Base-by-base conservation (phyloP, 1,284 basidiomycete genomes). In the Ceraceosorus bombacis region DNA sequence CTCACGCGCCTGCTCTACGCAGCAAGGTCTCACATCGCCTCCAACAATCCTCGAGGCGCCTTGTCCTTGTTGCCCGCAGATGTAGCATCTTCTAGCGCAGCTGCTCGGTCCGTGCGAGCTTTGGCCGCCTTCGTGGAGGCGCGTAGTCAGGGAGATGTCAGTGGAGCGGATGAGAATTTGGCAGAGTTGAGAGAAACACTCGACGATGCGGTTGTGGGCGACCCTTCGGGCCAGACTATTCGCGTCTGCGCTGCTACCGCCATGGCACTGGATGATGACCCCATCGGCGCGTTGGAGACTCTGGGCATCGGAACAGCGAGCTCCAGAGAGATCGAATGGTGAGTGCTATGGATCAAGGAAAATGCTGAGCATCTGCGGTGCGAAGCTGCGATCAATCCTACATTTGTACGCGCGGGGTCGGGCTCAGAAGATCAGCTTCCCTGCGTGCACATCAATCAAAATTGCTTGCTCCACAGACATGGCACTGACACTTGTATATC, bases 11-110 rank as follows among this genome's bases (percentile, higher is more conserved):
- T 75, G 1, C 66, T 74, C 41, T 77, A 77, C 56, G 72, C 69
- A 1, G 74, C 74, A 10, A 68, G 74, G 51, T 64, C 73, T 5
- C 69, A 71, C n/a, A 57, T 77, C 4, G 71, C 73, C 3, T 53
- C 65, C 10, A 63, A 65, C 49, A 64, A 74, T 36, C 62, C 70
- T 3, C 56, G 62, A 3, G 61, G 62, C 1, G 73, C 73, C 0
- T 64, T 72, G 7, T 63, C 69, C 7, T 58, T 74, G 0, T 65
- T 75, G 39, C 54, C 58, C 10, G 27, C 27, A 9, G 10, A 6
- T 36, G 41, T 10, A 36, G 37, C 51, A 57, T 43, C 5, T 60
- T 62, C 27, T 60, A 54, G 9, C 27, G 54, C 62, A 6, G 54
- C 48, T 4, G 62, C 64, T 38, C 58, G 61, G 57, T 66, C 72